Conservation (phyloP, 1,284 basidiomycete species). For the Apiotrichum porosum region DNA sequence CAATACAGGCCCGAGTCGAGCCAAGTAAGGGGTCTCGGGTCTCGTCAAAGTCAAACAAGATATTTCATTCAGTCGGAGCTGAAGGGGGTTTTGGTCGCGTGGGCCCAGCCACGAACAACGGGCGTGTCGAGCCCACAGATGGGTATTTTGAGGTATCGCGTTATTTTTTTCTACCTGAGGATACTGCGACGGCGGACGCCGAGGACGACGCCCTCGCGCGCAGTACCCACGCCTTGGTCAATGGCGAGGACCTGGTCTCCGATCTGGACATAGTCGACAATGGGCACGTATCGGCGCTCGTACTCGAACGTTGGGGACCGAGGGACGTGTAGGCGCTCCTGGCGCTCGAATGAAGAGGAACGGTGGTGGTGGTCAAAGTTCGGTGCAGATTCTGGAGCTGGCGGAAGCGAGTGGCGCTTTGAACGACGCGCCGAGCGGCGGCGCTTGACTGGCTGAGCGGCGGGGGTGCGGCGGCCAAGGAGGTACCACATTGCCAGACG, state of each 20-base stretch:
- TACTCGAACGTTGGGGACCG: not conserved
- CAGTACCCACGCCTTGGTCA: constrained; percentile 6
- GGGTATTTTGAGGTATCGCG: no score
- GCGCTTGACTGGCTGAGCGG: not conserved
- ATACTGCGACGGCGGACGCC: constrained; percentile 23
- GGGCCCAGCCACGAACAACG: no score
- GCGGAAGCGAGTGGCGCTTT: constrained; percentile 1
- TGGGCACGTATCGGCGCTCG: constrained; percentile 16
- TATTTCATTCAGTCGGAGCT: no score
- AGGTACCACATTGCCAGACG: constrained; percentile 19
- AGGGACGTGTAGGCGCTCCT: not conserved
- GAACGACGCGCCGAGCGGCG: not conserved
- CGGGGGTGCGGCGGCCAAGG: not conserved
- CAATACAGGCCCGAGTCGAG: not conserved
- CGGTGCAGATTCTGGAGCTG: no score
- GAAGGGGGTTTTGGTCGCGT: no score
- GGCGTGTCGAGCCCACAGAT: no score
- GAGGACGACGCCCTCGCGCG: constrained; percentile 22
- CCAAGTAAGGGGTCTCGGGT: not conserved
- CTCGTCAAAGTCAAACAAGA: no score
- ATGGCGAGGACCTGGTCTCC: constrained; percentile 1
- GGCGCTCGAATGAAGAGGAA: not conserved
- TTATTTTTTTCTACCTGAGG: no score
- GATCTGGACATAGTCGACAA: constrained; percentile 14
- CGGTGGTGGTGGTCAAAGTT: not conserved